A percentile compares a stretch with the other conserved stretches of the same genome.
These are phyloP conservation scores for Lecanosticta acicola DNA, from an alignment of 2,329 filamentous ascomycete genomes.

Conservation along the genomic window DNA sequence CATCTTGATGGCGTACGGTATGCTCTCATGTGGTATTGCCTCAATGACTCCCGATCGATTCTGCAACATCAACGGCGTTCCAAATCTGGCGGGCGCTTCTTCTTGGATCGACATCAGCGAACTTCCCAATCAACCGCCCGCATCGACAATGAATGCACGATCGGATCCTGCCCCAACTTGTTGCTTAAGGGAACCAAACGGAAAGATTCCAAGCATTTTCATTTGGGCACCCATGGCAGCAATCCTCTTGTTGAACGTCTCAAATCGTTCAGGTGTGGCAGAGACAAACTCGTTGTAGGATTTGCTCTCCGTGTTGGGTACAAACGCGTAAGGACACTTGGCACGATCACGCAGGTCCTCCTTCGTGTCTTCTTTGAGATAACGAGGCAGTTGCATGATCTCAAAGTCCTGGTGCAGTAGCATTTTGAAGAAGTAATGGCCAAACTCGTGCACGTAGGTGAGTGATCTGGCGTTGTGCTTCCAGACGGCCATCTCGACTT, in stretches of 20 bases:
- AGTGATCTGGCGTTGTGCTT: background rate
- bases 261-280: background rate
- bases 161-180: background rate
- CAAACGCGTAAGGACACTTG: background rate
- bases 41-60: background rate
- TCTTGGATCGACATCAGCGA: background rate
- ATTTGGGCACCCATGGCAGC: background rate
- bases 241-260: background rate
- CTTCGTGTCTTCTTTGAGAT: background rate
- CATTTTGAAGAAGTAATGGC: background rate
- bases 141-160: background rate
- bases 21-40: background rate
- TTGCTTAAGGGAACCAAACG: background rate
- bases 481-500: background rate
- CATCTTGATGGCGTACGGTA: background rate
- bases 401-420: background rate
- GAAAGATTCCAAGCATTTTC: background rate
- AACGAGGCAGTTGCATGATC: background rate
- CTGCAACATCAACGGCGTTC: background rate
- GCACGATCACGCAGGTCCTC: background rate
- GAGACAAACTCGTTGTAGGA: background rate
- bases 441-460: background rate
- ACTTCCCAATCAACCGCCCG: background rate
- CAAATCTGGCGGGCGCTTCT: background rate
- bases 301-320: background rate